phyloP scores from a whole-genome alignment of 257 asterid genomes.

The Solanum pennellii region DNA sequence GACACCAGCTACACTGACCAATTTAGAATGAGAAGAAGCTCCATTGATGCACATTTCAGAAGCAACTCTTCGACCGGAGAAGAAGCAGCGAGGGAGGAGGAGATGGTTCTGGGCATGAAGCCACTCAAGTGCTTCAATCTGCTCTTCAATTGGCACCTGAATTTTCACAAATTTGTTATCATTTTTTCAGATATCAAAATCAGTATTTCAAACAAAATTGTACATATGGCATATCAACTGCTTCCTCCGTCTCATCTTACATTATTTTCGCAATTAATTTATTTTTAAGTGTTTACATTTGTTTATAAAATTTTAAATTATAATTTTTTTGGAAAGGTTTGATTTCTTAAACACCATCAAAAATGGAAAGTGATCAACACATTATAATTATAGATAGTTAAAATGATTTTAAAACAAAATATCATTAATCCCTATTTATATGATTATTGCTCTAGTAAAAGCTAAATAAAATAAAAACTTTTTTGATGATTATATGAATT shows the following conservation, averaged over 20 bases:
- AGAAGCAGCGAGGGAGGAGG: slow-evolving; percentile 72
- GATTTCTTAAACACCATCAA: not conserved
- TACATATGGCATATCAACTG: not conserved
- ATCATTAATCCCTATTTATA: not conserved
- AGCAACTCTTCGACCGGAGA: slow-evolving; percentile 67
- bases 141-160: slow-evolving; percentile 74
- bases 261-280: too few species aligned
- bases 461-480: too few species aligned
- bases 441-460: not conserved
- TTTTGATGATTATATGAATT: too few species aligned
- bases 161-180: not conserved
- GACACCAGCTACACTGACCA: slow-evolving; percentile 78
- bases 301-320: too few species aligned
- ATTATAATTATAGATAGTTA: not conserved
- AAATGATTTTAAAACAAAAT: not conserved
- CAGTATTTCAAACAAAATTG: not conserved
- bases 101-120: slow-evolving; percentile 54
- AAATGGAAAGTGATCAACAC: not conserved
- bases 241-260: not conserved
- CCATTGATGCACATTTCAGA: slow-evolving; percentile 13
- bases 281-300: too few species aligned
- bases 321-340: too few species aligned
- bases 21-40: slow-evolving; percentile 14
- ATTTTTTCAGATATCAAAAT: not conserved
- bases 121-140: slow-evolving; percentile 78